These are phyloP conservation scores for Silene uniflora DNA, from an alignment of 148 eudicot species.

Conservation along the genomic window DNA sequence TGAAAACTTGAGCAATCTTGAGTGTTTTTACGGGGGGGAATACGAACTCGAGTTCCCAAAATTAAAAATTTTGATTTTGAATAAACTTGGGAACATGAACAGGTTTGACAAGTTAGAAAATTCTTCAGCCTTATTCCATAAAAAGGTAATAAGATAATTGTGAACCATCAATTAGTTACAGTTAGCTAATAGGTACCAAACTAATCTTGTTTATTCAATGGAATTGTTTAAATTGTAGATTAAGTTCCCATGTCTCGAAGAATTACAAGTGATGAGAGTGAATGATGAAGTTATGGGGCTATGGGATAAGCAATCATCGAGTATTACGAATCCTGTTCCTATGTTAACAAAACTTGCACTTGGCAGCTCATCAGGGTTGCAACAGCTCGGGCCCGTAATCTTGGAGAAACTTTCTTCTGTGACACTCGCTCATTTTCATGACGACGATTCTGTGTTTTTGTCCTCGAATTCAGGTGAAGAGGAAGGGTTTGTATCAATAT, in stretches of 20 bases:
- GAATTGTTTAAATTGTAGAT: background rate
- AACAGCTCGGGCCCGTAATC: background rate
- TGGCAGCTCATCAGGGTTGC: background rate
- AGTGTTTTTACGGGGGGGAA: background rate
- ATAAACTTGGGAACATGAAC: background rate
- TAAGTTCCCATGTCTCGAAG: background rate
- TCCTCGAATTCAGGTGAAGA: background rate
- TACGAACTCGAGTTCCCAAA: background rate
- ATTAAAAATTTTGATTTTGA: background rate
- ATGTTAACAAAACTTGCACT: background rate
- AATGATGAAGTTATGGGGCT: constrained; percentile 1
- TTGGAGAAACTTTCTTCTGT: background rate
- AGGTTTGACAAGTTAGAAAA: background rate
- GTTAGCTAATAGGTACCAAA: background rate
- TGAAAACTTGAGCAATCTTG: background rate
- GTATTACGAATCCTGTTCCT: background rate
- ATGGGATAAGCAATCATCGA: no score
- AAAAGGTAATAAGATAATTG: background rate
- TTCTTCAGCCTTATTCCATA: background rate
- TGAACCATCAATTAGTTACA: no score
- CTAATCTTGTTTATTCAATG: background rate
- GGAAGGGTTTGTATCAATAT: background rate
- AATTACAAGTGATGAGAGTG: background rate
- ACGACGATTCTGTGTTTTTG: background rate
- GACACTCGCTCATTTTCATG: background rate